Evolutionary conservation across 441 rosid species (phyloP).

Genomic region (Theobroma grandiflorum): DNA sequence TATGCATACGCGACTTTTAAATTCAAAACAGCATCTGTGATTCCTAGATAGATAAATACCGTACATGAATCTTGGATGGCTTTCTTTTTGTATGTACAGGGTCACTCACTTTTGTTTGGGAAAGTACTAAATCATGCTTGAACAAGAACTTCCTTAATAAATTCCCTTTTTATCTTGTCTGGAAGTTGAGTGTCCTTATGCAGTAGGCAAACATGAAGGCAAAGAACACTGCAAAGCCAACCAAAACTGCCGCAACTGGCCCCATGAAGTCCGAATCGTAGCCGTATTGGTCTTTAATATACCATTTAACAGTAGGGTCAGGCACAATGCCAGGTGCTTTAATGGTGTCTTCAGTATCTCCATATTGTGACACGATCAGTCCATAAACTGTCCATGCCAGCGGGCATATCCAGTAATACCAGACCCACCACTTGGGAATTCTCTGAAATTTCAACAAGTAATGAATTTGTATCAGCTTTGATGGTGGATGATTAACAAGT

Average conservation of each 20-base stretch:
- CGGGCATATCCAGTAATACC: constrained; percentile 97
- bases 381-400: constrained; percentile 94
- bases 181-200: constrained; percentile 81
- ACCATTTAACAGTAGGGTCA: constrained; percentile 46
- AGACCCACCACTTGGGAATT: constrained; percentile 94
- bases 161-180: constrained; percentile 47
- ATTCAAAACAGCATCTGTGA: constrained; percentile 3
- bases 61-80: not conserved
- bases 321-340: constrained; percentile 46
- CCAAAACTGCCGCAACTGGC: constrained; percentile 71
- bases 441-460: constrained; percentile 47
- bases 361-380: constrained; percentile 78
- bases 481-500: not conserved
- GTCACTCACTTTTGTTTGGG: not conserved
- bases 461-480: not conserved
- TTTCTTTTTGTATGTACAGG: constrained; percentile 14
- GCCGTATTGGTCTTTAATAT: constrained; percentile 62
- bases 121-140: not conserved
- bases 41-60: not conserved
- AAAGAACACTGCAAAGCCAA: constrained; percentile 69
- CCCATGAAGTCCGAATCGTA: constrained; percentile 80
- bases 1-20: not conserved
- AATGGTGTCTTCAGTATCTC: constrained; percentile 55
- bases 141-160: constrained; percentile 8
- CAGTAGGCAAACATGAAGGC: constrained; percentile 80